Evolutionary conservation across 345 rosid genomes (phyloP), one percentile per base, ranked within the genome.

Genomic region (Citrus unshiu): DNA sequence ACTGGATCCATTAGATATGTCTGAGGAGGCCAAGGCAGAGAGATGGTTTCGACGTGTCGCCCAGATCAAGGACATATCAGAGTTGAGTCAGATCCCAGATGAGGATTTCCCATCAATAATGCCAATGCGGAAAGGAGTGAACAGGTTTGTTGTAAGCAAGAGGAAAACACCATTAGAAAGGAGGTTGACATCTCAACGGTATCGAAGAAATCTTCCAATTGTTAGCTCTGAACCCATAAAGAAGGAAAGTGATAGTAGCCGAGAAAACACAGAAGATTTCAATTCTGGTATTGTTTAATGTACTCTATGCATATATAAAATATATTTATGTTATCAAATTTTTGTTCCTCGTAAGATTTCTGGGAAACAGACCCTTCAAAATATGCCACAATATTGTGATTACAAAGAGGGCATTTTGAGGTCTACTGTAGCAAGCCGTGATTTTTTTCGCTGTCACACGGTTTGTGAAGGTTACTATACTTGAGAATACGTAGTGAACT

Each of bases 81-180:
- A 94, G 87, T 89, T 96, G n/a, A 96, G 99, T 81, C 89, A 94
- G 85, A 96, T 96, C 68, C 98, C 98, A 0, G 99, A 94, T 70
- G 98, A 96, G 84, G 99, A 96, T 82, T 96, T 96, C 85, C 98
- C 99, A 0, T 93, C 97, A 14, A 96, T 94, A 85, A 94, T 96
- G 99, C 99, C 98, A 21, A 91, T 96, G 99, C 85, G 99, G 84
- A 96, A 94, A 87, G 99, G 98, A 43, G 98, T 94, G 63, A 94
- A 94, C 85, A 88, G 99, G 79, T 94, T 96, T 80, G 99, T 96
- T 7, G 93, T 94, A 72, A 96, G 99, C 93, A 96, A 94, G 83
- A 90, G 97, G 83, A 96, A 94, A 76, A 92, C 99, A 3, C 98
- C 98, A 9, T 35, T 89, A 58, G 98, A 96, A 84, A 92, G 98